Base-by-base conservation (phyloP, 2,329 filamentous ascomycete genomes). In the Didymella pinodella region DNA sequence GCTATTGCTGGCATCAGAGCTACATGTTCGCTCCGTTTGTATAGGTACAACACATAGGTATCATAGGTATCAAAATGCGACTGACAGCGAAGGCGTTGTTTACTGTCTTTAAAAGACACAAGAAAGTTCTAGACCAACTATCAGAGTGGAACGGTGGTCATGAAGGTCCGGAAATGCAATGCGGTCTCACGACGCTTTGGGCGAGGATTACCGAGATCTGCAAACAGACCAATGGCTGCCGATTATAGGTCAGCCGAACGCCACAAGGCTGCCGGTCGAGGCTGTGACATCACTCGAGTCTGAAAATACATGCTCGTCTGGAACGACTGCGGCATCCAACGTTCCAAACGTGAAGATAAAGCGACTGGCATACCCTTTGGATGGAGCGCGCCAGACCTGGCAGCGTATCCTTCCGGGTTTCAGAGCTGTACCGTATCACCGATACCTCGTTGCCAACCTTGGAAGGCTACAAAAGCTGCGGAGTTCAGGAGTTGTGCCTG, bases 201-300 rank as follows among this genome's bases (percentile, higher is more conserved):
- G 48, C 54, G 32, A 29, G 34, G 8, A 47, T 41, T 16, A 28
- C 41, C 48, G 47, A 51, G 47, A 56, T 51, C 43, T 46, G 7
- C 29, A 44, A 34, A 11, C 5, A 7, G 20, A 48, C 46, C 32
- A 49, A 40, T 49, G 25, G 36, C 1, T 10, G 14, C 8, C 25
- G 14, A 22, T 26, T 10, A 29, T 18, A 25, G 31, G 36, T 16
- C 34, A 14, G 25, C 38, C 38, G 38, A 20, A 7, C n/a, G 11
- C 36, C 34, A 28, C 14, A 7, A 49, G 22, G 25, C 47, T 26
- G 41, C 25, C 26, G 18, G 20, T 25, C 7, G n/a, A 10, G 7
- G 5, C 20, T 1, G 34, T 56, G 38, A 49, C 46, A 48, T 45
- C 36, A 45, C 2, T 6, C 12, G 5, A 7, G 12, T 12, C 8